These are phyloP conservation scores for Calonectria pauciramosa DNA, from an alignment of 2,329 filamentous ascomycete genomes.

Conservation along the genomic window DNA sequence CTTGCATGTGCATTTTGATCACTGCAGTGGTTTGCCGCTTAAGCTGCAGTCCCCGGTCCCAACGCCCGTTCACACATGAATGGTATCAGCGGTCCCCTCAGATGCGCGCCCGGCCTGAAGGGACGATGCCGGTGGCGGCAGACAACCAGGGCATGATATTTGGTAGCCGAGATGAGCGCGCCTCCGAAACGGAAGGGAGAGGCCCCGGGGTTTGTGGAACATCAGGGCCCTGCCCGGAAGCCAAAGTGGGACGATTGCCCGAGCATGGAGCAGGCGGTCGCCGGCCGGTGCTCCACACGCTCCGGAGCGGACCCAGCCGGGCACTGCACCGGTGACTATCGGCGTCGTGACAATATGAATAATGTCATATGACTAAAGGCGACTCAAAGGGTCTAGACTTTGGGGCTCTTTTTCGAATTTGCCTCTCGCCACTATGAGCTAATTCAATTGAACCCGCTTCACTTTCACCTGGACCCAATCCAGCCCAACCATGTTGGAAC, in stretches of 20 bases:
- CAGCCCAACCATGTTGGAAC: slow-evolving; percentile 19
- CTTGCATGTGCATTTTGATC: slow-evolving; percentile 1
- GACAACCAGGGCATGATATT: not conserved
- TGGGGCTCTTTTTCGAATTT: not conserved
- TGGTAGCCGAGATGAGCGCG: slow-evolving; percentile 20
- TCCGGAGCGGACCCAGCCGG: not conserved
- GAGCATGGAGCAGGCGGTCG: not conserved
- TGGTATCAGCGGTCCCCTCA: not conserved
- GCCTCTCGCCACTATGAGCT: not conserved
- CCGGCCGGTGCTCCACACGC: slow-evolving; percentile 5
- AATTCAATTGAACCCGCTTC: not conserved
- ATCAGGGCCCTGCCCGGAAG: not conserved
- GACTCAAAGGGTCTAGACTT: not conserved
- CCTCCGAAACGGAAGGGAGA: not conserved
- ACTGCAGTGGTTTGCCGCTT: not conserved
- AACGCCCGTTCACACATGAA: slow-evolving; percentile 5
- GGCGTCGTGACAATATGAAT: not conserved
- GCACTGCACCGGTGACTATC: not conserved
- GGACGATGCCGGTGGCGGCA: not conserved
- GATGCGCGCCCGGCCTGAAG: slow-evolving; percentile 15
- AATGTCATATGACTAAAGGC: not conserved
- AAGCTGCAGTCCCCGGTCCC: slow-evolving; percentile 8
- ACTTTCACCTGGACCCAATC: not conserved
- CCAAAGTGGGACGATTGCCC: not conserved
- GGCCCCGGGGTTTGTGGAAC: not conserved